Percentiles rank a stretch among this genome's conserved stretches.
Conservation (phyloP, 140 eudicot genomes). For the Senecio squalidus region DNA sequence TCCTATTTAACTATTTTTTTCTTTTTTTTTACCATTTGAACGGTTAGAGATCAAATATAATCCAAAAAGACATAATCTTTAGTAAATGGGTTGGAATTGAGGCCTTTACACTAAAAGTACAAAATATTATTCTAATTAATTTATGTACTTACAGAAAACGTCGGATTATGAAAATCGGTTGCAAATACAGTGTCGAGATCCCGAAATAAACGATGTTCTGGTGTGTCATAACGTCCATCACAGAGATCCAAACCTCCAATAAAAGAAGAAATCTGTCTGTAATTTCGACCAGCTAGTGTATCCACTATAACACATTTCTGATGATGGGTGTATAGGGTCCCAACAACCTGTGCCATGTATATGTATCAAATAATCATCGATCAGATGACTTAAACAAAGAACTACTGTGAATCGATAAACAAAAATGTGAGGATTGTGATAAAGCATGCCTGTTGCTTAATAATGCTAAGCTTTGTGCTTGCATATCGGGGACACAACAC, state of each 20-base stretch:
- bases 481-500: slow-evolving; percentile 76
- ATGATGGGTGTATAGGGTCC: slow-evolving; percentile 79
- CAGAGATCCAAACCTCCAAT: slow-evolving; percentile 83
- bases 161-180: slow-evolving; percentile 66
- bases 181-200: slow-evolving; percentile 56
- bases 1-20: not conserved
- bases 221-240: slow-evolving; percentile 88
- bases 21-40: not conserved
- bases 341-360: slow-evolving; percentile 55
- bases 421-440: not conserved
- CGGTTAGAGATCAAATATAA: not conserved
- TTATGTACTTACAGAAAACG: slow-evolving; percentile 43
- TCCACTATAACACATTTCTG: slow-evolving; percentile 92
- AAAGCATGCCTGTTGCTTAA: slow-evolving; percentile 76
- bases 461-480: slow-evolving; percentile 75
- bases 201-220: slow-evolving; percentile 66
- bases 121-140: not conserved
- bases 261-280: slow-evolving; percentile 60
- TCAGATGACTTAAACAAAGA: too few relatives aligned
- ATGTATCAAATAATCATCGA: slow-evolving; percentile 1
- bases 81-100: not conserved
- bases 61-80: not conserved
- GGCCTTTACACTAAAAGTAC: not conserved
- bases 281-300: slow-evolving; percentile 52
- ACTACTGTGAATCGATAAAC: slow-evolving; percentile 4